Evolutionary conservation across 2,329 filamentous ascomycete genomes (phyloP).

Genomic region (Chaetomiaceae sp.): DNA sequence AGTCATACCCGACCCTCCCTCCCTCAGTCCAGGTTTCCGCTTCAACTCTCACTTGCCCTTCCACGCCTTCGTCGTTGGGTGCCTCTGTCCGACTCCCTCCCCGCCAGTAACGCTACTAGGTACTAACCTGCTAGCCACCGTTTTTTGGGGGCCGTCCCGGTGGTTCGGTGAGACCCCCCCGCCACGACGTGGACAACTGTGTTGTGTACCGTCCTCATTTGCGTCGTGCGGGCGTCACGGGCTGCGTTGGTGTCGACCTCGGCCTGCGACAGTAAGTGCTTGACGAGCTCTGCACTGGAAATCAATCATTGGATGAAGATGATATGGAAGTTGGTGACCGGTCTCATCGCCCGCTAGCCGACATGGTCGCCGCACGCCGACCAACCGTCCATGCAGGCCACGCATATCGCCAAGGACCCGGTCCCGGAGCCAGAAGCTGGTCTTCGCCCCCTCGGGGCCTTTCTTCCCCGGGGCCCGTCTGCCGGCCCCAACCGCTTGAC

Average conservation of each 20-base stretch:
- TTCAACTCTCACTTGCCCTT: too few species aligned
- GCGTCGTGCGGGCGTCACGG: too few species aligned
- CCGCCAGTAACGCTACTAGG: too few species aligned
- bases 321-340: background rate
- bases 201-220: too few species aligned
- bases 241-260: background rate
- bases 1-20: too few species aligned
- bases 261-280: background rate
- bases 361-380: background rate
- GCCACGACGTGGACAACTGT: too few species aligned
- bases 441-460: background rate
- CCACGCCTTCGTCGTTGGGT: too few species aligned
- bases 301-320: slow-evolving; percentile 2
- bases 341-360: background rate
- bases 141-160: too few species aligned
- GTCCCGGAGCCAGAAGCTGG: background rate
- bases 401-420: background rate
- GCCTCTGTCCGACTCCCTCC: too few species aligned
- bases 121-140: too few species aligned
- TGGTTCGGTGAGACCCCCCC: too few species aligned
- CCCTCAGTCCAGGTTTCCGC: too few species aligned
- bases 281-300: background rate
- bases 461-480: background rate
- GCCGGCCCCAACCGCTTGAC: background rate
- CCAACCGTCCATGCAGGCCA: slow-evolving; percentile 4